A percentile compares a stretch with the other conserved stretches of the same genome.
Conservation (phyloP, 352 stramenopile species). For the Hyaloperonospora arabidopsidis region DNA sequence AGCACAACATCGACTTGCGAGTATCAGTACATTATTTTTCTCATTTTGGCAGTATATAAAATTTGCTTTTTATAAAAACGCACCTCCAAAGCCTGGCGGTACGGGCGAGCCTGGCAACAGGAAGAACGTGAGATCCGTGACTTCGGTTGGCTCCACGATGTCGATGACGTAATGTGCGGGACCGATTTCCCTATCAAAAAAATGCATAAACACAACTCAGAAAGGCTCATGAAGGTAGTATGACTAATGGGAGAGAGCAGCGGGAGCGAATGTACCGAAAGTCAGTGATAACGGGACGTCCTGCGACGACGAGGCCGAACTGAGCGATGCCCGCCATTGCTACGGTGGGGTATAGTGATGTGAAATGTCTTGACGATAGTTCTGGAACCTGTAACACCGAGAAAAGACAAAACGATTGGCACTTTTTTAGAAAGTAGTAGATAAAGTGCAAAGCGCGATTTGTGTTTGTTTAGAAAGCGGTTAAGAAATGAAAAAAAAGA, state of each 20-base stretch:
- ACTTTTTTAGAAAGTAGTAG: too few species aligned
- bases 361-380: too few species aligned
- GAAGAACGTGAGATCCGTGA: slow-evolving; percentile 75
- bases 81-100: slow-evolving; percentile 45
- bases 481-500: too few species aligned
- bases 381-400: too few species aligned
- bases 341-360: background rate
- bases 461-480: too few species aligned
- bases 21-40: background rate
- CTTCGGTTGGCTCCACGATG: slow-evolving; percentile 44
- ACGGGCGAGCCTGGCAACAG: slow-evolving; percentile 54
- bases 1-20: slow-evolving; percentile 1
- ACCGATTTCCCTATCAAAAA: slow-evolving; percentile 39
- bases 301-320: slow-evolving; percentile 63
- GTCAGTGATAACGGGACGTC: slow-evolving; percentile 55
- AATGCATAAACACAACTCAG: background rate
- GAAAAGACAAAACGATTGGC: too few species aligned
- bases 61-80: slow-evolving; percentile 7
- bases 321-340: slow-evolving; percentile 33
- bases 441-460: too few species aligned
- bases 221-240: background rate
- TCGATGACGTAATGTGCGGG: slow-evolving; percentile 57
- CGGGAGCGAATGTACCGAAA: slow-evolving; percentile 34
- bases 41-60: background rate
- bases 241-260: background rate